Percentiles rank a stretch among this genome's conserved stretches.
Conservation (phyloP, 2,329 filamentous ascomycete species). For the Rhexocercosporidium sp. region DNA sequence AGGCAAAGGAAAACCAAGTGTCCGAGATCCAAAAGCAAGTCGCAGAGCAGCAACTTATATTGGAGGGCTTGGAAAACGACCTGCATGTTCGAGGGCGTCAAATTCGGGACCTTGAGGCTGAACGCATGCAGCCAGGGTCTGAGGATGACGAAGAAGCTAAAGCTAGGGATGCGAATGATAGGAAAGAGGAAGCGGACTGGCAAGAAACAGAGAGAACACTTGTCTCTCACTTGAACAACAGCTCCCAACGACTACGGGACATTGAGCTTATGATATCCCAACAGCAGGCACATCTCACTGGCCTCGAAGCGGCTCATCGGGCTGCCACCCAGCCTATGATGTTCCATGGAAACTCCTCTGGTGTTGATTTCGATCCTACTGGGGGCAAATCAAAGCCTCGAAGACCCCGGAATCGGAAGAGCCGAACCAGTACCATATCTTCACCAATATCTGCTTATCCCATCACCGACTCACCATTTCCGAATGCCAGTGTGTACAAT, state of each 20-base stretch:
- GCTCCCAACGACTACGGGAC: conserved; percentile 32
- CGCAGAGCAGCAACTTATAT: conserved; percentile 62
- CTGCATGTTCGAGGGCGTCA: conserved; percentile 73
- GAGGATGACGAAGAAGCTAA: conserved; percentile 58
- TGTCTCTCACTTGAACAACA: conserved; percentile 32
- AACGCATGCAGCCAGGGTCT: conserved; percentile 66
- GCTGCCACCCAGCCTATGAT: conserved; percentile 33
- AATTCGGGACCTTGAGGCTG: conserved; percentile 75
- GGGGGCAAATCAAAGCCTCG: conserved; percentile 43
- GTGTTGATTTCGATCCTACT: conserved; percentile 41
- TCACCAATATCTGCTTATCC: conserved; percentile 38
- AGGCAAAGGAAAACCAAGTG: conserved; percentile 58
- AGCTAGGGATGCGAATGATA: conserved; percentile 37
- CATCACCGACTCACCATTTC: conserved; percentile 43
- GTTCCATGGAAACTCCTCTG: conserved; percentile 42
- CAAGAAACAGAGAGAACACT: conserved; percentile 37
- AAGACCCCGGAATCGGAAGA: conserved; percentile 46
- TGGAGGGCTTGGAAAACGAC: conserved; percentile 67
- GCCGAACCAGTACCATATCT: conserved; percentile 45
- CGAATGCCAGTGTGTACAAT: conserved; percentile 48
- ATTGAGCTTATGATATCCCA: conserved; percentile 33
- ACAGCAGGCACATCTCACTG: conserved; percentile 30
- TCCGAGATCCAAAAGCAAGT: conserved; percentile 60
- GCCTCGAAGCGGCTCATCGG: conserved; percentile 31
- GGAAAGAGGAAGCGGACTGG: conserved; percentile 41